phyloP scores from a whole-genome alignment of 1,284 basidiomycete species.

The Flammula alnicola region DNA sequence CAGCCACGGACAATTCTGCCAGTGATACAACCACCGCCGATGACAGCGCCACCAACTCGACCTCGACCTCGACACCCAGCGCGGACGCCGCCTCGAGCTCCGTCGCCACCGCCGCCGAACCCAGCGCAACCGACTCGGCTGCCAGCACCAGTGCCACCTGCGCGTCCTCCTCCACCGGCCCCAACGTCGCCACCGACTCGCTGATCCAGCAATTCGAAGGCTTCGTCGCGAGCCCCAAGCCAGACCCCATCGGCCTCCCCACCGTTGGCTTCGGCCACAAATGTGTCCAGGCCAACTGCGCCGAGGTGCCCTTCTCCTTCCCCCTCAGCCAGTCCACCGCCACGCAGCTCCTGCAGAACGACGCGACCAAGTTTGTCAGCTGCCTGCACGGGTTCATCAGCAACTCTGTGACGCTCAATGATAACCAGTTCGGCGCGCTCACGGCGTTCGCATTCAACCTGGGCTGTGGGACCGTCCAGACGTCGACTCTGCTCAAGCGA shows the following conservation, averaged over 20 bases:
- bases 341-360: slow-evolving; percentile 25
- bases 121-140: slow-evolving; percentile 18
- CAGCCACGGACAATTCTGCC: slow-evolving; percentile 11
- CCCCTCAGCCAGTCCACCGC: slow-evolving; percentile 15
- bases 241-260: slow-evolving; percentile 36
- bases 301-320: slow-evolving; percentile 20
- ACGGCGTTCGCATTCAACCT: slow-evolving; percentile 38
- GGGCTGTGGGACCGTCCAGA: slow-evolving; percentile 35
- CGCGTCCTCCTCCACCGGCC: slow-evolving; percentile 28
- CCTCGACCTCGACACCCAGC: slow-evolving; percentile 11
- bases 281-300: slow-evolving; percentile 27
- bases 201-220: slow-evolving; percentile 37
- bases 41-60: slow-evolving; percentile 12
- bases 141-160: slow-evolving; percentile 27
- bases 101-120: slow-evolving; percentile 5
- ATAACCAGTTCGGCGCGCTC: slow-evolving; percentile 41
- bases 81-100: slow-evolving; percentile 18
- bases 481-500: slow-evolving; percentile 34
- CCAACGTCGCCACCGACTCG: slow-evolving; percentile 34
- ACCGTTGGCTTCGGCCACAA: slow-evolving; percentile 39
- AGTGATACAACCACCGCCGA: neutral
- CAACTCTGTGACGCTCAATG: slow-evolving; percentile 35
- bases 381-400: slow-evolving; percentile 35
- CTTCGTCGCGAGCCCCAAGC: slow-evolving; percentile 34
- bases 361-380: slow-evolving; percentile 30